Evolutionary conservation across 139 green algal species (phyloP).

Genomic region (Mesotaenium endlicherianum): DNA sequence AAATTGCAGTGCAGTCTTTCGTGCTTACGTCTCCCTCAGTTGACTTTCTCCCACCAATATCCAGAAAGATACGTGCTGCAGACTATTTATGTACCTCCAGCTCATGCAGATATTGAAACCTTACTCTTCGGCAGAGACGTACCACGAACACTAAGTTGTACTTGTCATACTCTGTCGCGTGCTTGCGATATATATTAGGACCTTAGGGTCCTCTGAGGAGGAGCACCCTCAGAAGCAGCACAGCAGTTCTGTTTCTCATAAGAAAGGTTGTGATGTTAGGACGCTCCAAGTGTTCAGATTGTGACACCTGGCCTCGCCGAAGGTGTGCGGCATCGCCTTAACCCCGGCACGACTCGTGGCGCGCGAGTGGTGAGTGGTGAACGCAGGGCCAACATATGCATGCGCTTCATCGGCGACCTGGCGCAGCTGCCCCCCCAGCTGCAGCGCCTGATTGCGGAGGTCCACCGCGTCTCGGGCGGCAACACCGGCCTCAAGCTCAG

Average conservation of each 20-base stretch:
- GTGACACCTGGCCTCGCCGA: too few relatives aligned
- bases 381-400: constrained; percentile 52
- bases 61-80: not conserved
- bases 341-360: too few relatives aligned
- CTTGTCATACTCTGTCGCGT: too few relatives aligned
- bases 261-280: not conserved
- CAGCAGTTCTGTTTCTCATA: not conserved
- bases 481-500: constrained; percentile 59
- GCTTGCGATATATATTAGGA: too few relatives aligned
- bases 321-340: too few relatives aligned
- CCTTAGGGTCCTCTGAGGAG: not conserved
- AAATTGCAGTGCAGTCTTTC: not conserved
- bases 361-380: too few relatives aligned
- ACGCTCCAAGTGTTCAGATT: too few relatives aligned
- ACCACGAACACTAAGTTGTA: too few relatives aligned
- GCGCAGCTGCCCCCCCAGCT: constrained; percentile 56
- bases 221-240: not conserved
- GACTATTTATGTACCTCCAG: too few relatives aligned
- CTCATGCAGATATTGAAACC: too few relatives aligned
- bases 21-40: not conserved
- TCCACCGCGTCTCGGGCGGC: constrained; percentile 53
- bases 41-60: constrained; percentile 10
- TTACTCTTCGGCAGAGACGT: too few relatives aligned
- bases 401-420: constrained; percentile 67
- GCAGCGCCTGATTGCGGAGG: constrained; percentile 53